Evolutionary conservation across 163 green algal genomes (phyloP), one percentile per base, ranked within the genome.

Genomic region (Scenedesmus sp.): DNA sequence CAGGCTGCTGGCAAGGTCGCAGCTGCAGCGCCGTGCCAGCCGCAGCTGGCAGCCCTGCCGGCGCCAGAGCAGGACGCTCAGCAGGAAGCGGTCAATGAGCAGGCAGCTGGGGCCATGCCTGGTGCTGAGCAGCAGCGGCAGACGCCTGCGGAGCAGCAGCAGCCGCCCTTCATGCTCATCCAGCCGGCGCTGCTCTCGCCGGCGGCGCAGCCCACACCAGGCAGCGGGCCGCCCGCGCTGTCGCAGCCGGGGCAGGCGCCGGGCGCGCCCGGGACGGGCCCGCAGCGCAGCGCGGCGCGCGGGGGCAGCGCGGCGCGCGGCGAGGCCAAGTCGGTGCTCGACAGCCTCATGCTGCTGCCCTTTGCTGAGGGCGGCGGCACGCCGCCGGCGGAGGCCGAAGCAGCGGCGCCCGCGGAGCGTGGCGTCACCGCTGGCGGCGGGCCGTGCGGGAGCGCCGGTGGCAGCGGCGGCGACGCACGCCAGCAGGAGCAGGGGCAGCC

Each of bases 221-320:
- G 14, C 13, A 6, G 29, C 26, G 20, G 6, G 24, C 28, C 26
- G 3, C 20, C 33, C n/a, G n/a, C n/a, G 2, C 11, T 20, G 15
- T 15, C 10, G 60, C 62, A 45, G 57, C 77, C 29, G 56, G 44
- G 45, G 54, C 63, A 54, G 56, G 65, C 62, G 29, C n/a, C 24
- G 48, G n/a, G 24, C 31, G 18, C 13, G 54, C 54, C 31, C 24
- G 54, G 1, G 31, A 26, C 1, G 31, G 18, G 18, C 54, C 76
- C 60, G 29, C 63, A 10, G 62, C 14, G 17, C 18, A 13, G 56
- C 56, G 39, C 28, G 56, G 28, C 56, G 36, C 10, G 6, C 56
- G 11, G 2, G 28, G 15, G 28, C 56, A 13, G 28, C 56, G n/a
- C 28, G 36, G 56, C 24, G 10, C 56, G 56, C 24, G 56, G 56